Percentiles rank a stretch among this genome's conserved stretches.
Conservation (phyloP, 2,329 filamentous ascomycete species). For the Beauveria rudraprayagi region DNA sequence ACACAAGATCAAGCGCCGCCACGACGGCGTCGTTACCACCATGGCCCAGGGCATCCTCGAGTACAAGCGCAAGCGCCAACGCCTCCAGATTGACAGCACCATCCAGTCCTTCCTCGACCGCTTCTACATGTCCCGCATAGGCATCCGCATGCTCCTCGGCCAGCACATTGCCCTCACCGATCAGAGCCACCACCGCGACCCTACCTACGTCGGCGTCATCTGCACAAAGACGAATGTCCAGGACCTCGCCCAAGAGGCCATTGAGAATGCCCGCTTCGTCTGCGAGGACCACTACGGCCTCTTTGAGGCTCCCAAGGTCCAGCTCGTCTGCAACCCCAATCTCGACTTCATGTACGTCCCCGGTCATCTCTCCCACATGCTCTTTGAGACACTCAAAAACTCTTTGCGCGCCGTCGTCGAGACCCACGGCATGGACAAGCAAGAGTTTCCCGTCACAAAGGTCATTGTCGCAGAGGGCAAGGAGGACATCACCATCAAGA, state of each 20-base stretch:
- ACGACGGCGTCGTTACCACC: slow-evolving; percentile 95
- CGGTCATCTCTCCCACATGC: slow-evolving; percentile 97
- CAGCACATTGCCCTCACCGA: slow-evolving; percentile 97
- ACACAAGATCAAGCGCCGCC: slow-evolving; percentile 88
- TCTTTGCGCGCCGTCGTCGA: slow-evolving; percentile 94
- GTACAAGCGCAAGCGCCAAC: slow-evolving; percentile 92
- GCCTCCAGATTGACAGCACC: slow-evolving; percentile 96
- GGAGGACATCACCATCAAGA: slow-evolving; percentile 98
- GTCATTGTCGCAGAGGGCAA: slow-evolving; percentile 96
- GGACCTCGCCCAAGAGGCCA: slow-evolving; percentile 91
- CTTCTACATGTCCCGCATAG: slow-evolving; percentile 99
- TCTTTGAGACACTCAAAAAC: slow-evolving; percentile 98
- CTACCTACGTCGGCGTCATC: slow-evolving; percentile 95
- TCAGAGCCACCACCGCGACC: slow-evolving; percentile 80
- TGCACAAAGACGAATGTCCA: slow-evolving; percentile 97
- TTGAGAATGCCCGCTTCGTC: slow-evolving; percentile 97
- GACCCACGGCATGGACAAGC: slow-evolving; percentile 86
- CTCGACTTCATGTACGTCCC: slow-evolving; percentile 99
- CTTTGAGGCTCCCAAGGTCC: slow-evolving; percentile 92
- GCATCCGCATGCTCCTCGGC: slow-evolving; percentile 97
- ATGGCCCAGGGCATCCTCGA: slow-evolving; percentile 97
- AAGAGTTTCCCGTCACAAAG: slow-evolving; percentile 93
- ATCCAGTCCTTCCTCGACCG: slow-evolving; percentile 97
- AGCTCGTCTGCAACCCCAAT: slow-evolving; percentile 89
- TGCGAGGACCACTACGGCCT: slow-evolving; percentile 98